phyloP scores from a whole-genome alignment of 257 asterid genomes.

The Jacaranda mimosifolia region DNA sequence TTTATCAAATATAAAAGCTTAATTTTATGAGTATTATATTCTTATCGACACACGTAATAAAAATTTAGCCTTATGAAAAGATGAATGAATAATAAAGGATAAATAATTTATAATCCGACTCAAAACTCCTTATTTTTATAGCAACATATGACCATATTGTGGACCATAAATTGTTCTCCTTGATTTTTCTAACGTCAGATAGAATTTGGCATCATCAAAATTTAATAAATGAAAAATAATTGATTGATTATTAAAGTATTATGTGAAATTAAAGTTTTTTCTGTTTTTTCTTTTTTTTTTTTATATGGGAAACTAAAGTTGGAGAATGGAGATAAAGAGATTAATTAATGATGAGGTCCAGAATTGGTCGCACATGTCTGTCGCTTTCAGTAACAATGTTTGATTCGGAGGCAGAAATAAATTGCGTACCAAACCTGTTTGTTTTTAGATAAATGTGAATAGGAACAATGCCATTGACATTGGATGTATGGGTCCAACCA shows the following conservation, averaged over 20 bases:
- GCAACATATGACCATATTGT: too few species aligned
- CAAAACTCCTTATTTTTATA: too few species aligned
- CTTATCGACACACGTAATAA: too few species aligned
- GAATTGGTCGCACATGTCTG: slow-evolving; percentile 62
- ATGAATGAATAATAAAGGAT: too few species aligned
- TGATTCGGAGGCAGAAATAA: slow-evolving; percentile 29
- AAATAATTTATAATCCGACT: too few species aligned
- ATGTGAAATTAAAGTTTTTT: not conserved
- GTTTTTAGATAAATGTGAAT: slow-evolving; percentile 26
- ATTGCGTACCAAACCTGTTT: slow-evolving; percentile 40
- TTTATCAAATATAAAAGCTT: too few species aligned
- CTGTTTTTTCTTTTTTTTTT: too few species aligned
- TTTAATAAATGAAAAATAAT: not conserved
- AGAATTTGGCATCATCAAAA: too few species aligned
- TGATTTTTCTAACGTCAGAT: too few species aligned
- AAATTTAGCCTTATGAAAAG: too few species aligned
- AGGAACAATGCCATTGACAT: slow-evolving; percentile 1
- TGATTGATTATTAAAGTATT: not conserved
- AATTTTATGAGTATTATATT: too few species aligned
- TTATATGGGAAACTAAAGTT: not conserved
- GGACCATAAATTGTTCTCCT: too few species aligned
- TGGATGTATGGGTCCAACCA: slow-evolving; percentile 22
- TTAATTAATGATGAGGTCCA: slow-evolving; percentile 25
- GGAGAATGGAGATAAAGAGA: slow-evolving; percentile 29
- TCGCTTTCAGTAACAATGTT: slow-evolving; percentile 55